Base-by-base conservation (phyloP, 179 eudicot species). In the Beta macrorhiza region DNA sequence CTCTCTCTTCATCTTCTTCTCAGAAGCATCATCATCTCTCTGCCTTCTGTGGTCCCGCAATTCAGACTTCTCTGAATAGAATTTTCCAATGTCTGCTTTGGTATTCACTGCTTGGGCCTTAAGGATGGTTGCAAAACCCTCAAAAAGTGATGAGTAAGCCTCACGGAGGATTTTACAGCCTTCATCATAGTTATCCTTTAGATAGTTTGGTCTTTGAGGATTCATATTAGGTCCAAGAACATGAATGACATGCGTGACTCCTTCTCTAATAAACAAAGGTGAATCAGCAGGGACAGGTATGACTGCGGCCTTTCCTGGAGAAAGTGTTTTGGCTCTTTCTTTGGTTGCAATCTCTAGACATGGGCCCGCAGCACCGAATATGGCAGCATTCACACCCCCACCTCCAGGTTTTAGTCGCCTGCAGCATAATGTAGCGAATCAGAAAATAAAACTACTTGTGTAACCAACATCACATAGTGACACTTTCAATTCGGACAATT, bases 221-320 rank as follows among this genome's bases (percentile, higher is more conserved):
- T 95, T 95, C 98, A 95, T 93, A 85, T 95, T 95, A 82, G 99
- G 99, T 75, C 99, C 99, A 88, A 95, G 93, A 79, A 93, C 99
- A 90, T 95, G 99, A 83, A 95, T 89, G 84, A 95, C 96, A 90
- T 95, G 98, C 62, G 97, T 90, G n/a, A 95, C 93, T 71, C 97
- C 94, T 89, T 95, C 98, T 79, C 84, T 83, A 47, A 74, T 84
- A 84, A 79, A 90, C 78, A 93, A 86, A 74, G 93, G 97, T 83
- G 99, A 95, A 79, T 87, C 81, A 73, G 92, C 83, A 72, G 99
- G 90, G 56, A 95, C 91, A 57, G 95, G 94, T 57, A 95, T 93
- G 78, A 88, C 88, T 14, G 92, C 71, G 77, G 95, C 89, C 86
- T 89, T 89, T 79, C 99, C 99, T 49, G 99, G 92, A 61, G 82